A percentile compares a stretch with the other conserved stretches of the same genome.
These are phyloP conservation scores for Juglanconis juglandina DNA, from an alignment of 2,329 filamentous ascomycete species.

Conservation along the genomic window DNA sequence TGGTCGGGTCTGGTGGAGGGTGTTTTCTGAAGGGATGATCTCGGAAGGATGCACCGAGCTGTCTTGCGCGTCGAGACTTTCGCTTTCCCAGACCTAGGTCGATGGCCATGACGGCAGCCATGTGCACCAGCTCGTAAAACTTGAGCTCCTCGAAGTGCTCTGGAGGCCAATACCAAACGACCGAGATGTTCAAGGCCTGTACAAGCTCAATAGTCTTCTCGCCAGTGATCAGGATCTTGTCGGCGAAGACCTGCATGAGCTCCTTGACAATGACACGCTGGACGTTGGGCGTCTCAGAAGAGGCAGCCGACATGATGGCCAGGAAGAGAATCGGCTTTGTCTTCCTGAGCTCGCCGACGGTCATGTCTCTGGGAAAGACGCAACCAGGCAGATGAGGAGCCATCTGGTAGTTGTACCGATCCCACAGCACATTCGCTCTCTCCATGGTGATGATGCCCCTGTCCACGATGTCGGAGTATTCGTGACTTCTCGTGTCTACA, in stretches of 20 bases:
- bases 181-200: conserved; percentile 70
- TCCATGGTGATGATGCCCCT: conserved; percentile 56
- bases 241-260: conserved; percentile 68
- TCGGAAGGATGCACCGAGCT: conserved; percentile 38
- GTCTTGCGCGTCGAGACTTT: conserved; percentile 30
- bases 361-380: conserved; percentile 53
- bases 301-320: conserved; percentile 65
- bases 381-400: conserved; percentile 60
- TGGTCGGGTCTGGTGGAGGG: conserved; percentile 48
- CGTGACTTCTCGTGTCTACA: conserved; percentile 23
- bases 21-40: conserved; percentile 40
- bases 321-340: conserved; percentile 66
- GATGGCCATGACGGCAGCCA: conserved; percentile 76
- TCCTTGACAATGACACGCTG: conserved; percentile 65
- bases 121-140: conserved; percentile 83
- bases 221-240: conserved; percentile 69
- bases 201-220: conserved; percentile 81
- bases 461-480: conserved; percentile 52
- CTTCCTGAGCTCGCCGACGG: conserved; percentile 53
- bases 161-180: conserved; percentile 84
- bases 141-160: conserved; percentile 82
- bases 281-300: conserved; percentile 51
- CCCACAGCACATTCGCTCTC: conserved; percentile 52
- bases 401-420: conserved; percentile 59
- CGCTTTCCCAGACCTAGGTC: conserved; percentile 68